Conservation (phyloP, 2,329 filamentous ascomycete genomes). For the Colletotrichum trifolii region DNA sequence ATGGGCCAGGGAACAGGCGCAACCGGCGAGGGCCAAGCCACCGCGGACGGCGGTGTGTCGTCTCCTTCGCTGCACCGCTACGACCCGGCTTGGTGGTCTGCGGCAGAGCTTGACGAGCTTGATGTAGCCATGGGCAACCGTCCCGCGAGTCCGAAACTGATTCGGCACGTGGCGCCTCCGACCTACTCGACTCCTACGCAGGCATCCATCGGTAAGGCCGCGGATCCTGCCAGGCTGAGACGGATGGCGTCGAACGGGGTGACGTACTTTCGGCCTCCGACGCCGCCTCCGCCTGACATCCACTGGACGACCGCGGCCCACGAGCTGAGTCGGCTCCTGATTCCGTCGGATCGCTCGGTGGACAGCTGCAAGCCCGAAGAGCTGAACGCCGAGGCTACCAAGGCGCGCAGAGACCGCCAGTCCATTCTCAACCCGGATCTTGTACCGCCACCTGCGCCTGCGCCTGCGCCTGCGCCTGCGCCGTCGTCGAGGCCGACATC, state of each 20-base stretch:
- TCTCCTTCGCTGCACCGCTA: conserved; percentile 58
- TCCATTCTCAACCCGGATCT: conserved; percentile 57
- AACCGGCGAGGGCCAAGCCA: conserved; percentile 49
- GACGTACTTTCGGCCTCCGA: conserved; percentile 57
- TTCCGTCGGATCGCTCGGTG: conserved; percentile 80
- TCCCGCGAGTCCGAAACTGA: conserved; percentile 61
- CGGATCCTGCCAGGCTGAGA: conserved; percentile 73
- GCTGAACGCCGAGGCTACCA: conserved; percentile 75
- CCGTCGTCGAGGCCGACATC: conserved; percentile 58
- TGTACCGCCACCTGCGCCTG: conserved; percentile 41
- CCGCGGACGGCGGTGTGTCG: conserved; percentile 38
- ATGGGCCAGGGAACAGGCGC: conserved; percentile 65
- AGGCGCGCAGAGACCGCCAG: conserved; percentile 73
- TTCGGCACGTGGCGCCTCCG: conserved; percentile 67
- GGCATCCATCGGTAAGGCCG: conserved; percentile 84
- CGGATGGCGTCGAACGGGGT: conserved; percentile 65
- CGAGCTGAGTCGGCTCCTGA: conserved; percentile 83
- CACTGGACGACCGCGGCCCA: conserved; percentile 87
- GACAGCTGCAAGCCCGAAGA: conserved; percentile 83
- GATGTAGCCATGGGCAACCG: conserved; percentile 69
- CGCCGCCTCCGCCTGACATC: conserved; percentile 82
- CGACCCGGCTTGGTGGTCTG: conserved; percentile 79
- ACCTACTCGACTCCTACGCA: conserved; percentile 91
- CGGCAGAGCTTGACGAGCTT: conserved; percentile 73
- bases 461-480: conserved; percentile 38